Evolutionary conservation across 768 basidiomycete species (phyloP), one percentile per base, ranked within the genome.

Genomic region (Pulveroboletus sp.): DNA sequence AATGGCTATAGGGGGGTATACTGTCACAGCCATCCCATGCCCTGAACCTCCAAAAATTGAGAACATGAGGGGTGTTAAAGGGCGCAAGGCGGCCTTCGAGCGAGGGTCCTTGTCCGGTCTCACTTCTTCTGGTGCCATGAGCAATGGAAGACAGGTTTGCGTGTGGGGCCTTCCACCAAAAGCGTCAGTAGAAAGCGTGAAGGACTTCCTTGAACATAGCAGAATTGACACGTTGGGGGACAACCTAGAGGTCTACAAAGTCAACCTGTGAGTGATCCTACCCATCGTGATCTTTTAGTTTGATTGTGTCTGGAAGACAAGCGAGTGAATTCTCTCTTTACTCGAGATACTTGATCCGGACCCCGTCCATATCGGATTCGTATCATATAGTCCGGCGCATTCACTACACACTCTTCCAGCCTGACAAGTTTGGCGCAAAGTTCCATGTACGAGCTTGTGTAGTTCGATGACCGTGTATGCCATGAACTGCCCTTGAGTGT

Each of bases 141-240:
- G 77, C 39, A 65, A 67, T 32, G 81, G 79, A 9, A 79, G 65
- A 53, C 73, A 72, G 45, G 86, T 89, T 21, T 73, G 81, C 6
- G 57, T 87, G 1, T 77, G 71, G 63, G 88, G 87, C 3, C 59
- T 89, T 35, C 83, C 86, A 0, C 78, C 76, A 3, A 80, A 64
- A 56, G 60, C 76, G 0, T 60, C 62, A 1, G 31, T 62, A 4
- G 60, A 63, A 0, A 64, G 59, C 3, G 53, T 87, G 14, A 68
- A 69, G 45, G 56, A 61, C 6, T 63, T 74, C 48, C 59, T 87
- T 37, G 66, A 65, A n/a, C 64, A 58, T 31, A 82, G 72, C 57
- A 67, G 76, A 42, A 55, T 86, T 12, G 72, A 71, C 15, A 64
- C 53, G 18, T 61, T 73, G 28, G 64, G 65, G 38, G 71, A 74